Percentiles rank a stretch among this genome's conserved stretches.
Evolutionary conservation across 768 basidiomycete species (phyloP).

Genomic region (Tulasnella sp.): DNA sequence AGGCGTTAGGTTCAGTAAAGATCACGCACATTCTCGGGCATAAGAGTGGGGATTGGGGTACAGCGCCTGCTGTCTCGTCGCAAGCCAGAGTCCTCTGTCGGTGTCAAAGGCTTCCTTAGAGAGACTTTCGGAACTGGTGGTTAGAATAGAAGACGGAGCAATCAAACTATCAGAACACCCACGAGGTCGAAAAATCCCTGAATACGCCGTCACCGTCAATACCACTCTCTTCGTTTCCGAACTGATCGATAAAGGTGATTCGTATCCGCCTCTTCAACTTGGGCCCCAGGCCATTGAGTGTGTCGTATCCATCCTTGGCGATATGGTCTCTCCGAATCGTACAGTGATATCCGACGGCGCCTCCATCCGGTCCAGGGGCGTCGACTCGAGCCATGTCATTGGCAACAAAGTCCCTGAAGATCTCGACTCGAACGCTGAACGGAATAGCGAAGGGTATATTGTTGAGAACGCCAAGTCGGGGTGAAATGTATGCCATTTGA

Average conservation of each 20-base stretch:
- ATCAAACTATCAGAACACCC: conserved; percentile 29
- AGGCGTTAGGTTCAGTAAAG: not conserved
- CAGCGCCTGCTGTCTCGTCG: conserved; percentile 84
- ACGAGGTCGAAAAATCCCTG: conserved; percentile 90
- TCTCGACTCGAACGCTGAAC: conserved; percentile 83
- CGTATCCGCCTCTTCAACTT: conserved; percentile 78
- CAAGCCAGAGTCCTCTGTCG: conserved; percentile 89
- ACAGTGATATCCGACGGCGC: conserved; percentile 7
- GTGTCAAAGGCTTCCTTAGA: conserved; percentile 94
- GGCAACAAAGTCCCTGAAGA: conserved; percentile 79
- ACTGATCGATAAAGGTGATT: conserved; percentile 92
- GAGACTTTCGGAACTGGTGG: conserved; percentile 45
- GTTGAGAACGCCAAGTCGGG: conserved; percentile 84
- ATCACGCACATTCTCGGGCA: conserved; percentile 71
- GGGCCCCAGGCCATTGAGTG: conserved; percentile 58
- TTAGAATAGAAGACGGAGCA: not conserved
- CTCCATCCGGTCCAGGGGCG: conserved; percentile 31
- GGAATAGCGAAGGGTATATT: conserved; percentile 96
- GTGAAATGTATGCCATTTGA: conserved; percentile 70
- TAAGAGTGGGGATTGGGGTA: conserved; percentile 94
- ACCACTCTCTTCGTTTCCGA: conserved; percentile 81
- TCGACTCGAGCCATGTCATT: conserved; percentile 50
- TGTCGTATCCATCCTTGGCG: conserved; percentile 88
- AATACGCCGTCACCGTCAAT: conserved; percentile 97
- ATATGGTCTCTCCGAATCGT: conserved; percentile 67